Evolutionary conservation across 2,329 filamentous ascomycete species (phyloP).

Genomic region (Orbilia quercus): DNA sequence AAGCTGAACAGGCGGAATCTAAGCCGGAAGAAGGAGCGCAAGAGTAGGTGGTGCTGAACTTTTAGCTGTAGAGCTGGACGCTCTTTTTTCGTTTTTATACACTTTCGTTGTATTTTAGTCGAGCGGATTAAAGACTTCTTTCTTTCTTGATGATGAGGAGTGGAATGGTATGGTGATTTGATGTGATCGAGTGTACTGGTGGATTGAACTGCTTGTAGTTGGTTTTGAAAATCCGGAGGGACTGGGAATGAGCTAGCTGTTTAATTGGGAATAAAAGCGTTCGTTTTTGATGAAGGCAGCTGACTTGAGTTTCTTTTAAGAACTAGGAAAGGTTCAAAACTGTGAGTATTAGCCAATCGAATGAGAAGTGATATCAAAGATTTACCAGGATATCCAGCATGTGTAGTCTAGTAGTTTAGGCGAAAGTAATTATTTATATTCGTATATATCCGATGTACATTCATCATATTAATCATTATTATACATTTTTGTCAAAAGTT

Average conservation of each 20-base stretch:
- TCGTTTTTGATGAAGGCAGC: background rate
- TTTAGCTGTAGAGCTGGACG: background rate
- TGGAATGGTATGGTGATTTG: constrained; percentile 2
- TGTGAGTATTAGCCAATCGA: background rate
- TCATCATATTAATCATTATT: constrained; percentile 33
- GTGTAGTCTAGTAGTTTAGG: too few relatives aligned
- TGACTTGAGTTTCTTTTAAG: background rate
- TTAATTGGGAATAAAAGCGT: background rate
- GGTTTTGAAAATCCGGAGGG: background rate
- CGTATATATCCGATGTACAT: background rate
- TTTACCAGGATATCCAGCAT: too few relatives aligned
- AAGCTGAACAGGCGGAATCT: constrained; percentile 2
- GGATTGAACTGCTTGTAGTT: background rate
- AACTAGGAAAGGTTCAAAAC: background rate
- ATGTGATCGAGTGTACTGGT: background rate
- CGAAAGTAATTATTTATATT: too few relatives aligned
- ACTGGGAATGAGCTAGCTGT: background rate
- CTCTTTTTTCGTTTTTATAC: constrained; percentile 2
- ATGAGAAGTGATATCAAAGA: too few relatives aligned
- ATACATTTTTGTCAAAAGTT: constrained; percentile 17
- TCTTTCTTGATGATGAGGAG: background rate
- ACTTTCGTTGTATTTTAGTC: constrained; percentile 29
- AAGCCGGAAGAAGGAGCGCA: constrained; percentile 19
- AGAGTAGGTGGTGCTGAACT: constrained; percentile 4
- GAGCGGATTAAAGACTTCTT: constrained; percentile 1